phyloP scores from a whole-genome alignment of 2,329 filamentous ascomycete genomes.

The Aspergillus vadensis region DNA sequence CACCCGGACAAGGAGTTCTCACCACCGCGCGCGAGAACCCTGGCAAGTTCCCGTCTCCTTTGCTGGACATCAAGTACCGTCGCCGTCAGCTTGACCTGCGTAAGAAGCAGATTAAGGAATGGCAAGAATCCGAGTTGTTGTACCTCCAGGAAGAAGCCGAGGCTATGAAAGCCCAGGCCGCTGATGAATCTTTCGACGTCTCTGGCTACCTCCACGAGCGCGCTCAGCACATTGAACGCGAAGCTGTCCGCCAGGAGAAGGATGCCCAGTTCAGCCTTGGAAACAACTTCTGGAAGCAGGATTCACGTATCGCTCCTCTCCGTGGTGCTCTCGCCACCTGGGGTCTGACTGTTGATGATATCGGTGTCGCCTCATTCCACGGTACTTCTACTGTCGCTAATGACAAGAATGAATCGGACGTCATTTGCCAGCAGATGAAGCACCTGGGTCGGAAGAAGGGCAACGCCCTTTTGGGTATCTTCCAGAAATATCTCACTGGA shows the following conservation, averaged over 20 bases:
- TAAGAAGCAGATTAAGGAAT: slow-evolving; percentile 90
- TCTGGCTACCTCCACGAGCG: slow-evolving; percentile 84
- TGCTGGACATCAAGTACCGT: slow-evolving; percentile 97
- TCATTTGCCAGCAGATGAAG: slow-evolving; percentile 92
- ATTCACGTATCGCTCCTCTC: slow-evolving; percentile 88
- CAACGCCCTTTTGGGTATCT: slow-evolving; percentile 93
- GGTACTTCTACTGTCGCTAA: slow-evolving; percentile 98
- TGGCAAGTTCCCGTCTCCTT: slow-evolving; percentile 89
- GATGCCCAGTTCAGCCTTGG: slow-evolving; percentile 90
- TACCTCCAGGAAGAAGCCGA: slow-evolving; percentile 90
- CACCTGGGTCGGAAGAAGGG: slow-evolving; percentile 96
- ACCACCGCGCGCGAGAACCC: slow-evolving; percentile 90
- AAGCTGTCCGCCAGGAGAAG: slow-evolving; percentile 87
- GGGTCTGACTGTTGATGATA: slow-evolving; percentile 96
- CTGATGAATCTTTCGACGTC: slow-evolving; percentile 70
- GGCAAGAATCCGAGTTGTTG: slow-evolving; percentile 92
- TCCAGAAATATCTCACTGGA: slow-evolving; percentile 98
- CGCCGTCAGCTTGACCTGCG: slow-evolving; percentile 92
- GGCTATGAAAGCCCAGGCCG: slow-evolving; percentile 80
- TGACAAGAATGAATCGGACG: slow-evolving; percentile 98
- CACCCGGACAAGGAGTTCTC: slow-evolving; percentile 93
- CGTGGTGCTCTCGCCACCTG: slow-evolving; percentile 95
- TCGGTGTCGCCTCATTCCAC: slow-evolving; percentile 96
- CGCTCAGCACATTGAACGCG: slow-evolving; percentile 79
- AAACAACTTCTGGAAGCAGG: slow-evolving; percentile 99